Conservation (phyloP, 225 moss, liverwort and hornwort genomes). For the Ulota crispa region DNA sequence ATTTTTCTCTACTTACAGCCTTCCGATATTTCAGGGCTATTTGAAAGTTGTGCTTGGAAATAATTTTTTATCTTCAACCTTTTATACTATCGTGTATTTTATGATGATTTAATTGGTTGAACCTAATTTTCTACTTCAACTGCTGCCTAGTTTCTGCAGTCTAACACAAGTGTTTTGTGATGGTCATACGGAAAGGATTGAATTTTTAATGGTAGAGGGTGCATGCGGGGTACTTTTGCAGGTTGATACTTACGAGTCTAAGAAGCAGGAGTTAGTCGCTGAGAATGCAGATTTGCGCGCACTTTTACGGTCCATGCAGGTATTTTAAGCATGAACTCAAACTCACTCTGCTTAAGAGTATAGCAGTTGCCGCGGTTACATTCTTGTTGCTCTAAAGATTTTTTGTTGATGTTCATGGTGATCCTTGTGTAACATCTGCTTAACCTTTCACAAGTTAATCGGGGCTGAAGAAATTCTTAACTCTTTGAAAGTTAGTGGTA, state of each 20-base stretch:
- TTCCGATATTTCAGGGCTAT: background rate
- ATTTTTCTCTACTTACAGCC: background rate
- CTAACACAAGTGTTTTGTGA: background rate
- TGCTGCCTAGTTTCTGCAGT: background rate
- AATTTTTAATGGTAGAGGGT: slow-evolving; percentile 3
- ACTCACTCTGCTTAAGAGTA: background rate
- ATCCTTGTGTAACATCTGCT: background rate
- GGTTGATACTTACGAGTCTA: slow-evolving; percentile 93
- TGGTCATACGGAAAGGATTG: background rate
- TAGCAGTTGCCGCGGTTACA: background rate
- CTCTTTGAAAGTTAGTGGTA: background rate
- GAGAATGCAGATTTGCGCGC: slow-evolving; percentile 86
- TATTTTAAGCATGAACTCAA: background rate
- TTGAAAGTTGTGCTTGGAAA: slow-evolving; percentile 1
- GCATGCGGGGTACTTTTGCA: slow-evolving; percentile 32
- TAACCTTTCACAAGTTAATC: slow-evolving; percentile 8
- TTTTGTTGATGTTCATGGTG: slow-evolving; percentile 9
- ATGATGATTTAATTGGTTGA: slow-evolving; percentile 8
- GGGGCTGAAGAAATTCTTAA: background rate
- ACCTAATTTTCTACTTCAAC: slow-evolving; percentile 16
- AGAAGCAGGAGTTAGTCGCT: slow-evolving; percentile 86
- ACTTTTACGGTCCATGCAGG: slow-evolving; percentile 91
- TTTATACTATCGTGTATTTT: background rate
- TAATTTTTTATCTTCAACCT: background rate
- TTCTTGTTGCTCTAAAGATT: background rate